Conservation (phyloP, 768 basidiomycete genomes). For the Xerocomellus amylosporus region DNA sequence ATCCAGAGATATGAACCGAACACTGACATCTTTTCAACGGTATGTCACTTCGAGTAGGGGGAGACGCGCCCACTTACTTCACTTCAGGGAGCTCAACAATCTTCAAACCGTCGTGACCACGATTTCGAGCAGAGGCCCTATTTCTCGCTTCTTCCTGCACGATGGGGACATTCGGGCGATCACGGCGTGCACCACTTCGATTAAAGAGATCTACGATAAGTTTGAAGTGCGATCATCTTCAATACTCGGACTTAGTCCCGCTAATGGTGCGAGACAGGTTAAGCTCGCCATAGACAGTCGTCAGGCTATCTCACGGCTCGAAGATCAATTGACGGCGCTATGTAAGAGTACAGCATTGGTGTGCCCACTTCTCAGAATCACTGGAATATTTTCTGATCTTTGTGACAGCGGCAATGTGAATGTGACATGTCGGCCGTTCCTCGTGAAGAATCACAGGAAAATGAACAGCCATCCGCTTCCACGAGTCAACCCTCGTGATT, state of each 20-base stretch:
- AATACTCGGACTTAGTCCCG: not conserved
- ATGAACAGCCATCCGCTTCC: not conserved
- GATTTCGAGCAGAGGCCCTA: not conserved
- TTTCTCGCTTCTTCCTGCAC: conserved; percentile 9
- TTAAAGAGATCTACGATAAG: conserved; percentile 6
- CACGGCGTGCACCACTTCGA: conserved; percentile 8
- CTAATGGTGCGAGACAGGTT: conserved; percentile 3
- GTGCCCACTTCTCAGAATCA: not conserved
- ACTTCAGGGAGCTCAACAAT: conserved; percentile 5
- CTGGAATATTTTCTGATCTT: not conserved
- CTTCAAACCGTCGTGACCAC: conserved; percentile 8
- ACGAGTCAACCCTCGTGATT: not conserved
- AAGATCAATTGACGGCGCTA: conserved; percentile 6
- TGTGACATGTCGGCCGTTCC: not conserved
- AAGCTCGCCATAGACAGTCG: conserved; percentile 13
- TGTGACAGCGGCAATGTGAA: conserved; percentile 7
- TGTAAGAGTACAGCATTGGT: not conserved
- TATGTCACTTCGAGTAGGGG: not conserved
- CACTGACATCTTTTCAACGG: conserved; percentile 4
- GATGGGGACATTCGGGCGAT: conserved; percentile 9
- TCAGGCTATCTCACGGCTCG: conserved; percentile 6
- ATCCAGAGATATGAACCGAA: conserved; percentile 1
- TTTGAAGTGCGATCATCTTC: conserved; percentile 1
- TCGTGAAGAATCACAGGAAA: not conserved
- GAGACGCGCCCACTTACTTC: not conserved